Evolutionary conservation across 495 filamentous ascomycete genomes (phyloP).

Genomic region (Apodospora peruviana): DNA sequence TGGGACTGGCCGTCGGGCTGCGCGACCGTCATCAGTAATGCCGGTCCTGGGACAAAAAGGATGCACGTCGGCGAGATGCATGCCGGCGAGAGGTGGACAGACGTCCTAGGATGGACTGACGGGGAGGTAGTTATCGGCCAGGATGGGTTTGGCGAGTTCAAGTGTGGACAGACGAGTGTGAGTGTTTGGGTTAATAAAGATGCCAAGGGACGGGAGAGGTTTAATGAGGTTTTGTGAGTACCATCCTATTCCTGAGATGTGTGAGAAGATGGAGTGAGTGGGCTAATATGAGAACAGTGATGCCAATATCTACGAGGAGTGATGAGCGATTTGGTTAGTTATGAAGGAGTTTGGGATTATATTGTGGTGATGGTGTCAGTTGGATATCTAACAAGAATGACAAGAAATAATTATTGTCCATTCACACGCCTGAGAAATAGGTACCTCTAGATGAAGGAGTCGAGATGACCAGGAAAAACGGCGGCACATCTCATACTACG

Average conservation of each 20-base stretch:
- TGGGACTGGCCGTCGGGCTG: slow-evolving; percentile 45
- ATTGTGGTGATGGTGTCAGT: too few relatives aligned
- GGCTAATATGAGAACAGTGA: slow-evolving; percentile 17
- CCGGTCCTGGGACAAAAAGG: slow-evolving; percentile 40
- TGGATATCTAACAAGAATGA: too few relatives aligned
- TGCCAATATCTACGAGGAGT: slow-evolving; percentile 28
- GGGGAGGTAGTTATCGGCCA: slow-evolving; percentile 46
- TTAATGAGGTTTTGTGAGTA: slow-evolving; percentile 36
- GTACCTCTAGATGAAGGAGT: too few relatives aligned
- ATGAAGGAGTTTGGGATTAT: too few relatives aligned
- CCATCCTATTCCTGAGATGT: not conserved
- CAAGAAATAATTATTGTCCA: too few relatives aligned
- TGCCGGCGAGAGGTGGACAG: slow-evolving; percentile 53
- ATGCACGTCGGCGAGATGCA: slow-evolving; percentile 59
- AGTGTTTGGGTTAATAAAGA: slow-evolving; percentile 56
- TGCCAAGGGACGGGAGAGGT: slow-evolving; percentile 46
- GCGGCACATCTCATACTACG: too few relatives aligned
- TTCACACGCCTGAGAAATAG: too few relatives aligned
- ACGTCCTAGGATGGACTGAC: slow-evolving; percentile 47
- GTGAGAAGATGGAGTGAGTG: slow-evolving; percentile 7
- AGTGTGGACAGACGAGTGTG: slow-evolving; percentile 47
- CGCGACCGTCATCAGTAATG: slow-evolving; percentile 56
- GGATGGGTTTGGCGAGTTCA: slow-evolving; percentile 52
- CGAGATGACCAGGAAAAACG: too few relatives aligned
- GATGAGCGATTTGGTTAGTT: not conserved